Evolutionary conservation across 2,329 filamentous ascomycete genomes (phyloP), one percentile per base, ranked within the genome.

Genomic region (Pseudogymnoascus sp.): DNA sequence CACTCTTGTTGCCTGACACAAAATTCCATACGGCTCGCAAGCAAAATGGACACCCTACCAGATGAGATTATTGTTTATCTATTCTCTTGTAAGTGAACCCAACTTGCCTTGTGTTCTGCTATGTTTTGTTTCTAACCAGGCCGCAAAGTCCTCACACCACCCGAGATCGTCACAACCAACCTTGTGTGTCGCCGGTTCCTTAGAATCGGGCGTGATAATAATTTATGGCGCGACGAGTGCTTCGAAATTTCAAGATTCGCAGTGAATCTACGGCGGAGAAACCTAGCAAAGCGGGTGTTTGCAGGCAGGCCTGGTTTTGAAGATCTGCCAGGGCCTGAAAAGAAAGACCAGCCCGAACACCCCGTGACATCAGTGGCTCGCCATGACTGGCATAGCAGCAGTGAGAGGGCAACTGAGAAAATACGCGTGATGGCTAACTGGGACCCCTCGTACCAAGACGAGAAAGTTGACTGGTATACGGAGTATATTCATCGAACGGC

Each of bases 401-500:
- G 61, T 38, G 68, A 71, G 65, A 69, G 64, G 50, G 64, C 71
- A 19, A 70, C 68, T 63, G 77, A 82, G 68, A 77, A 78, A 63
- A 75, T 78, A 21, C 82, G 86, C 60, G 82, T 90, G 64, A 78
- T 89, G 71, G 87, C 87, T 4, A 91, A 91, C 68, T 96, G 92
- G 92, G 91, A 96, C 68, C 90, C 90, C 0, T 85, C 84, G 0
- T 91, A 88, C 67, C 83, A 86, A 0, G 78, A 76, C 4, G 92
- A 97, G 75, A 79, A 79, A 42, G 80, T 93, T 19, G 86, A 89
- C 59, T 97, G 91, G 88, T 96, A 96, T 73, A 83, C 89, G 63
- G 93, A 97, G 74, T 96, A 92, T 71, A 88, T 96, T 66, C 90
- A 93, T 62, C 83, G 93, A 35, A 83, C 93, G 75, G 91, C 86